phyloP scores from a whole-genome alignment of 768 basidiomycete species.

The Plicaturopsis crispa region DNA sequence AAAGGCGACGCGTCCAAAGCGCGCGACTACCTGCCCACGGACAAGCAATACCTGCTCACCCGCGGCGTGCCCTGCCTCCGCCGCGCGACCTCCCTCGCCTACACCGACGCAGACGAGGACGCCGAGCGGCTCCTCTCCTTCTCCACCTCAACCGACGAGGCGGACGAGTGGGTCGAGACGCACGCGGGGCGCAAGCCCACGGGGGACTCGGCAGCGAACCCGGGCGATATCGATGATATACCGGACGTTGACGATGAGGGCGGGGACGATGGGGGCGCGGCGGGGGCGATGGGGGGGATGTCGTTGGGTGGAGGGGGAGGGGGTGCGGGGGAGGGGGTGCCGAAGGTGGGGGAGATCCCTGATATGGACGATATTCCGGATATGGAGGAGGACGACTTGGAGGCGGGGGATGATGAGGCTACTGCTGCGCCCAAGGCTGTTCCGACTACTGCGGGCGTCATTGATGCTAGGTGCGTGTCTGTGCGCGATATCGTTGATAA shows the following conservation, averaged over 20 bases:
- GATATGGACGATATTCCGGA: constrained; percentile 97
- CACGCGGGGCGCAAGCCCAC: constrained; percentile 71
- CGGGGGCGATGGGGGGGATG: constrained; percentile 36
- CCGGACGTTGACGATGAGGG: constrained; percentile 64
- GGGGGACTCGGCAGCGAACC: constrained; percentile 45
- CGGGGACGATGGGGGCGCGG: constrained; percentile 33
- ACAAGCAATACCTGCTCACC: constrained; percentile 96
- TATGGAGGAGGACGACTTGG: constrained; percentile 93
- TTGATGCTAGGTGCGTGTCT: constrained; percentile 42
- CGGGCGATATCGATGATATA: constrained; percentile 74
- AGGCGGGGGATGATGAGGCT: constrained; percentile 84
- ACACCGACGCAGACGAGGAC: constrained; percentile 95
- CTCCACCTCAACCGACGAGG: constrained; percentile 43
- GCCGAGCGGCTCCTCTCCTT: constrained; percentile 88
- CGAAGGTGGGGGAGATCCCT: constrained; percentile 55
- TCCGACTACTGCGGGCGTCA: constrained; percentile 22
- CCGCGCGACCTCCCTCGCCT: constrained; percentile 84
- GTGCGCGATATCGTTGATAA: background rate
- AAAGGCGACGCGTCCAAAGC: constrained; percentile 80
- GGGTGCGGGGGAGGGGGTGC: constrained; percentile 23
- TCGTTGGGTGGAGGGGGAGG: constrained; percentile 27
- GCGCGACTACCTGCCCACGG: constrained; percentile 87
- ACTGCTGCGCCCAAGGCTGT: constrained; percentile 52
- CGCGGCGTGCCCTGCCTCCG: constrained; percentile 96
- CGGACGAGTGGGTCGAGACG: constrained; percentile 98